Evolutionary conservation across 164 flowering plant species (phyloP).

Genomic region (Kingdonia uniflora): DNA sequence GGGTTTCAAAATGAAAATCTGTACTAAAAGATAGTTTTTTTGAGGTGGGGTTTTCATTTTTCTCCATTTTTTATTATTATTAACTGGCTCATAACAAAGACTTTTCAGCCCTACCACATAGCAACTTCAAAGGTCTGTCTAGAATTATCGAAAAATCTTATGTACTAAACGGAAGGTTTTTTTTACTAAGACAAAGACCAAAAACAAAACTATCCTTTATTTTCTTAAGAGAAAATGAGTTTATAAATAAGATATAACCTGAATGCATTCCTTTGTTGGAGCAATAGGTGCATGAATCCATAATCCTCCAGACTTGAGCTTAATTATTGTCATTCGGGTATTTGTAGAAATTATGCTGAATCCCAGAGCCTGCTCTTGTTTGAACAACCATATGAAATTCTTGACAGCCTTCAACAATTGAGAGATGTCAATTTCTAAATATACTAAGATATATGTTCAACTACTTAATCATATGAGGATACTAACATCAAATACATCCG

Average conservation of each 20-base stretch:
- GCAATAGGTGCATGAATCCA: slow-evolving; percentile 99
- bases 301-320: slow-evolving; percentile 93
- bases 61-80: no score
- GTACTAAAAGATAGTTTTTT: no score
- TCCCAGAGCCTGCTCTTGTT: slow-evolving; percentile 95
- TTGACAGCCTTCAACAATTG: slow-evolving; percentile 52
- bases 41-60: no score
- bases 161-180: neutral
- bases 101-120: neutral
- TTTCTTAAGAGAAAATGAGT: no score
- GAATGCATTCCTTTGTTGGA: slow-evolving; percentile 88
- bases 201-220: no score
- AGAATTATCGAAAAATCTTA: neutral
- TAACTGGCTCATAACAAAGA: neutral
- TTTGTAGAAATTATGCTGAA: slow-evolving; percentile 96
- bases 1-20: no score
- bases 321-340: slow-evolving; percentile 91
- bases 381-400: slow-evolving; percentile 81
- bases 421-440: neutral
- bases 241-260: no score
- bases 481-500: no score
- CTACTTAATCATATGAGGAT: neutral
- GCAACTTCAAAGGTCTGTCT: no score
- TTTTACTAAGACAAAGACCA: no score
- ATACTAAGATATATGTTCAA: neutral